Conservation (phyloP, 768 basidiomycete genomes). For the Podaxis pistillaris region DNA sequence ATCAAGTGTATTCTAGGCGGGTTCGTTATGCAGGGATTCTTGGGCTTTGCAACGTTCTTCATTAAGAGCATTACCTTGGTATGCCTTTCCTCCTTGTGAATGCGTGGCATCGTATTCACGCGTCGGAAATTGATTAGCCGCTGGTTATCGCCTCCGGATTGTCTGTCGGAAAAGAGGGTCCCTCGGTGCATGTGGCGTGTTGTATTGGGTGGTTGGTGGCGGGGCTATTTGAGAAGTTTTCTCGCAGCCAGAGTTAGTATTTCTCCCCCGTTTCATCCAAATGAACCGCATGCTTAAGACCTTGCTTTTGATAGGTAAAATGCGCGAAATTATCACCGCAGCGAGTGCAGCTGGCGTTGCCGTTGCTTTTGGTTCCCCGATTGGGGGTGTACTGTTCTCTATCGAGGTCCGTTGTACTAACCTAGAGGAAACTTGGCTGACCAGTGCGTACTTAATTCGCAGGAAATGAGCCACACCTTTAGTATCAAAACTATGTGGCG, state of each 20-base stretch:
- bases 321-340: slow-evolving; percentile 90
- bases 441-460: slow-evolving; percentile 4
- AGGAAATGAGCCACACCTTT: slow-evolving; percentile 99
- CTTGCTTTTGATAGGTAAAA: slow-evolving; percentile 49
- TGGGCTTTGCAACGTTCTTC: slow-evolving; percentile 85
- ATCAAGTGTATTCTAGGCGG: slow-evolving; percentile 98
- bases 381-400: slow-evolving; percentile 96
- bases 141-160: slow-evolving; percentile 95
- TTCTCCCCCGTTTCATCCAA: background rate
- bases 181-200: slow-evolving; percentile 96
- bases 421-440: background rate
- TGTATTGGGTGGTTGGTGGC: slow-evolving; percentile 92
- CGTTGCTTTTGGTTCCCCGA: slow-evolving; percentile 97
- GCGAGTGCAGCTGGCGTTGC: slow-evolving; percentile 98
- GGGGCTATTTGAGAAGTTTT: slow-evolving; percentile 76
- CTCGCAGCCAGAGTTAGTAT: slow-evolving; percentile 79
- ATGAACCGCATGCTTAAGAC: slow-evolving; percentile 18
- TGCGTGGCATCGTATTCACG: slow-evolving; percentile 8
- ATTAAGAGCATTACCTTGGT: slow-evolving; percentile 96
- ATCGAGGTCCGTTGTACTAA: slow-evolving; percentile 66
- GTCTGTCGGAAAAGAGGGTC: slow-evolving; percentile 97
- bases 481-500: slow-evolving; percentile 99
- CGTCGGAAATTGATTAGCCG: slow-evolving; percentile 53
- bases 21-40: slow-evolving; percentile 95
- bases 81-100: slow-evolving; percentile 22